Conservation (phyloP, 306 rosid species). For the Sechiopsis laciniata region DNA sequence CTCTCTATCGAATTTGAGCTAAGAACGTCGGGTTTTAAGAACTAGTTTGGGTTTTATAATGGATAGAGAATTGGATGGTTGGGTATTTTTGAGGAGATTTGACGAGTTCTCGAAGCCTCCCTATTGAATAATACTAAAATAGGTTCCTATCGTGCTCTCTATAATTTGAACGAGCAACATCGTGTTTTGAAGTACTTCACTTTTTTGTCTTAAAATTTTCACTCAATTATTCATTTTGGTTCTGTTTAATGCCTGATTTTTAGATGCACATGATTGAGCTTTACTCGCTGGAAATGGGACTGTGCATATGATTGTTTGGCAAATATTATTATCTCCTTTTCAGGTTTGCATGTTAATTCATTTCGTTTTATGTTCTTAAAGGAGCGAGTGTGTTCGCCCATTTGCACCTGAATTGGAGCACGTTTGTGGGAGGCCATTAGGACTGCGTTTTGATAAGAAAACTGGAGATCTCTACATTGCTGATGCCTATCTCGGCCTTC, state of each 20-base stretch:
- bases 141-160: too few relatives aligned
- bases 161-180: too few relatives aligned
- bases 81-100: too few relatives aligned
- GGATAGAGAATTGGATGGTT: too few relatives aligned
- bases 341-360: neutral
- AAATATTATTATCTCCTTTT: neutral
- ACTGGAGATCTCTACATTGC: conserved; percentile 80
- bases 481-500: conserved; percentile 84
- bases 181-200: neutral
- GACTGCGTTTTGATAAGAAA: conserved; percentile 62
- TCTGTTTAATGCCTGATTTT: neutral
- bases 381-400: conserved; percentile 56
- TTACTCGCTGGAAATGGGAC: too few relatives aligned
- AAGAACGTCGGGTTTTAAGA: too few relatives aligned
- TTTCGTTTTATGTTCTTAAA: conserved; percentile 29
- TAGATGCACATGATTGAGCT: neutral
- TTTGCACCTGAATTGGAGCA: conserved; percentile 85
- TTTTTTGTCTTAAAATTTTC: neutral
- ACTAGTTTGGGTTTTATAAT: too few relatives aligned
- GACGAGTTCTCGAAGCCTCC: too few relatives aligned
- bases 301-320: neutral
- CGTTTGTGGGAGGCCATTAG: conserved; percentile 86
- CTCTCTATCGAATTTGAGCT: too few relatives aligned
- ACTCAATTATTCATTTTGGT: neutral
- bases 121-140: too few relatives aligned